phyloP scores from a whole-genome alignment of 2,329 filamentous ascomycete species.

The Colletotrichum falcatum region DNA sequence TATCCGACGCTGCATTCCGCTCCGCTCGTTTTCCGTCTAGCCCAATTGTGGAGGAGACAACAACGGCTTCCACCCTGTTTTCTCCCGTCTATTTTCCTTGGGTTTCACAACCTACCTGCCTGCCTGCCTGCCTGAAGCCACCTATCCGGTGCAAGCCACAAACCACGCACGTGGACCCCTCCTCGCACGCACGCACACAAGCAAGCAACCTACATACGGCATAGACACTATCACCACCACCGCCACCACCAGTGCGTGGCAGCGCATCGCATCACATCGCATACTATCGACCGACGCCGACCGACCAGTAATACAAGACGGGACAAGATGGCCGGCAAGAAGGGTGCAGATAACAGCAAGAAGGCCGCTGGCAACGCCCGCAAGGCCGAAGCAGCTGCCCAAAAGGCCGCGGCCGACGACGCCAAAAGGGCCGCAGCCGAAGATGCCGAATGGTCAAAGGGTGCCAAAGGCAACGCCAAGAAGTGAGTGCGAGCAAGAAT shows the following conservation, averaged over 20 bases:
- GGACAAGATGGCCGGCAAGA: slow-evolving; percentile 75
- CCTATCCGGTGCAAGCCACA: slow-evolving; percentile 30
- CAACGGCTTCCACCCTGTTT: slow-evolving; percentile 30
- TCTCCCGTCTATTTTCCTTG: slow-evolving; percentile 25
- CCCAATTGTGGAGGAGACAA: slow-evolving; percentile 34
- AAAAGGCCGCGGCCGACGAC: slow-evolving; percentile 80
- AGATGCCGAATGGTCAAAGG: slow-evolving; percentile 84
- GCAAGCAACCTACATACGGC: slow-evolving; percentile 17
- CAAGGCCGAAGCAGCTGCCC: slow-evolving; percentile 88
- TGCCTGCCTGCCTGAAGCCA: slow-evolving; percentile 22
- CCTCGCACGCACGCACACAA: neutral
- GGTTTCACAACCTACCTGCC: slow-evolving; percentile 27
- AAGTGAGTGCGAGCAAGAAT: slow-evolving; percentile 71
- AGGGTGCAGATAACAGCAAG: slow-evolving; percentile 81
- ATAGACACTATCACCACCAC: slow-evolving; percentile 4
- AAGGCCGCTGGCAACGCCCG: slow-evolving; percentile 90
- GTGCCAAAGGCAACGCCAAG: slow-evolving; percentile 85
- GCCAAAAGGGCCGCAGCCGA: slow-evolving; percentile 75
- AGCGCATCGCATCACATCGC: slow-evolving; percentile 27
- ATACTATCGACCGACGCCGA: slow-evolving; percentile 4
- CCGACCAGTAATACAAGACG: slow-evolving; percentile 6
- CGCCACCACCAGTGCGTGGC: slow-evolving; percentile 31
- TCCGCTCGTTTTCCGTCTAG: slow-evolving; percentile 26
- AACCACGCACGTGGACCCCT: slow-evolving; percentile 25
- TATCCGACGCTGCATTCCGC: slow-evolving; percentile 21